These are phyloP conservation scores for Malus hybrid DNA, from an alignment of 331 rosid genomes.

Conservation along the genomic window DNA sequence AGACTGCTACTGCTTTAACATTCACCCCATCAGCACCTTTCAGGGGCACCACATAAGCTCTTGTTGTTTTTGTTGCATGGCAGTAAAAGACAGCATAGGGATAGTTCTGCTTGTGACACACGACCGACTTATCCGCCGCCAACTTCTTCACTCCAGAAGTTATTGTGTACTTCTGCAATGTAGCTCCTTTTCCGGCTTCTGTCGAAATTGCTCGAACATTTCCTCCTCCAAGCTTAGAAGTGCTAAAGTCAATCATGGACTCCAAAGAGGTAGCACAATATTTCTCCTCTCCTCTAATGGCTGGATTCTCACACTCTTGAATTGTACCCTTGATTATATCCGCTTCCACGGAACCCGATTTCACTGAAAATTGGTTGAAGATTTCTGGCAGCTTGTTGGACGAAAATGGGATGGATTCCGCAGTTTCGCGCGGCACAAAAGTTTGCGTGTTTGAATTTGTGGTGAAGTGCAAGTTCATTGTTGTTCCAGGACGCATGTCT, in stretches of 20 bases:
- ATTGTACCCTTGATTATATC: slow-evolving; percentile 32
- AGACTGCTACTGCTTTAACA: slow-evolving; percentile 53
- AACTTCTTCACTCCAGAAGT: slow-evolving; percentile 31
- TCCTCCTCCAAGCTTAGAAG: slow-evolving; percentile 66
- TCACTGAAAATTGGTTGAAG: slow-evolving; percentile 26
- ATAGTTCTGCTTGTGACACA: slow-evolving; percentile 65
- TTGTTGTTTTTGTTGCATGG: slow-evolving; percentile 34
- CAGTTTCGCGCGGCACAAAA: slow-evolving; percentile 46
- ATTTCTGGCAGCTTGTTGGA: slow-evolving; percentile 35
- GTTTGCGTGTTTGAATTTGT: slow-evolving; percentile 19
- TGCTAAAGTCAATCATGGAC: slow-evolving; percentile 76
- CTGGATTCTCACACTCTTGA: slow-evolving; percentile 41
- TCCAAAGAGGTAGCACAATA: slow-evolving; percentile 87
- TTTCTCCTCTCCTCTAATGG: slow-evolving; percentile 49
- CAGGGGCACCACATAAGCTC: slow-evolving; percentile 41
- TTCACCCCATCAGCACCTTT: slow-evolving; percentile 42
- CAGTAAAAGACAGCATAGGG: slow-evolving; percentile 73
- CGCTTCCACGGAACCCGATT: slow-evolving; percentile 39
- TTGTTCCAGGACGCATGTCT: slow-evolving; percentile 32
- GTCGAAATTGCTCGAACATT: slow-evolving; percentile 50
- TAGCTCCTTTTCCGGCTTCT: slow-evolving; percentile 32
- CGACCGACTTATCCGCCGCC: slow-evolving; percentile 36
- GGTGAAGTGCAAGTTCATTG: slow-evolving; percentile 41
- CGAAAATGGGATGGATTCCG: slow-evolving; percentile 55
- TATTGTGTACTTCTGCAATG: slow-evolving; percentile 34